phyloP scores from a whole-genome alignment of 1,284 basidiomycete species.

The Naganishia albida region DNA sequence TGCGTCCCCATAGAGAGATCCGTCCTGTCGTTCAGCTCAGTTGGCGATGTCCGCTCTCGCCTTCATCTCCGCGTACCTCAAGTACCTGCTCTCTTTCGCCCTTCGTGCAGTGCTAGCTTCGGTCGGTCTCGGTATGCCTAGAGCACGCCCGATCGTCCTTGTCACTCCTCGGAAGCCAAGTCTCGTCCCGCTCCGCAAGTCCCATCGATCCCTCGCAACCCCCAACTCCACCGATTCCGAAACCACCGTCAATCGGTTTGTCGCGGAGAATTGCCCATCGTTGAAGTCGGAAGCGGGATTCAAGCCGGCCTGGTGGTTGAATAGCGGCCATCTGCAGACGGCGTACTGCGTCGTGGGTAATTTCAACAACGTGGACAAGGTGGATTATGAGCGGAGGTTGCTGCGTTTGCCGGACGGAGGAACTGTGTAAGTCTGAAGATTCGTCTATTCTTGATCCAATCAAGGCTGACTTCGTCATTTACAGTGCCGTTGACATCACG shows the following conservation, averaged over 20 bases:
- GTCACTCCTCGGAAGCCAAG: conserved; percentile 40
- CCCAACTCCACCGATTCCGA: not conserved
- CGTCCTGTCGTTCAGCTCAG: not conserved
- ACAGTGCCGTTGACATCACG: conserved; percentile 59
- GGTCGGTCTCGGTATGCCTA: conserved; percentile 40
- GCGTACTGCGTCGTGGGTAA: conserved; percentile 55
- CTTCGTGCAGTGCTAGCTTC: conserved; percentile 18
- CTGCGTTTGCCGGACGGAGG: conserved; percentile 69
- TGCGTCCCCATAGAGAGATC: too few species aligned
- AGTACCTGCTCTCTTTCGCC: conserved; percentile 17
- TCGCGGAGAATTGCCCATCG: conserved; percentile 47
- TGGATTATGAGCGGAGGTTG: conserved; percentile 67
- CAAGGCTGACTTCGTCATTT: conserved; percentile 69
- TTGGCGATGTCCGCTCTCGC: conserved; percentile 21
- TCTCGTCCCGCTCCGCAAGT: conserved; percentile 21
- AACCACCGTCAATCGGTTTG: conserved; percentile 41
- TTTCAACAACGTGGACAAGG: conserved; percentile 70
- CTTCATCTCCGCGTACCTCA: conserved; percentile 18
- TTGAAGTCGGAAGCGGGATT: conserved; percentile 46
- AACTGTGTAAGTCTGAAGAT: conserved; percentile 60
- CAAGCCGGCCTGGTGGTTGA: conserved; percentile 53
- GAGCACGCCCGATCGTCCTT: conserved; percentile 46
- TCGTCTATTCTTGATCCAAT: conserved; percentile 9
- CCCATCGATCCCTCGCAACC: conserved; percentile 5
- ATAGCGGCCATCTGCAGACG: conserved; percentile 56